Evolutionary conservation across 768 basidiomycete genomes (phyloP).

Genomic region (Hypholoma fasciculare): DNA sequence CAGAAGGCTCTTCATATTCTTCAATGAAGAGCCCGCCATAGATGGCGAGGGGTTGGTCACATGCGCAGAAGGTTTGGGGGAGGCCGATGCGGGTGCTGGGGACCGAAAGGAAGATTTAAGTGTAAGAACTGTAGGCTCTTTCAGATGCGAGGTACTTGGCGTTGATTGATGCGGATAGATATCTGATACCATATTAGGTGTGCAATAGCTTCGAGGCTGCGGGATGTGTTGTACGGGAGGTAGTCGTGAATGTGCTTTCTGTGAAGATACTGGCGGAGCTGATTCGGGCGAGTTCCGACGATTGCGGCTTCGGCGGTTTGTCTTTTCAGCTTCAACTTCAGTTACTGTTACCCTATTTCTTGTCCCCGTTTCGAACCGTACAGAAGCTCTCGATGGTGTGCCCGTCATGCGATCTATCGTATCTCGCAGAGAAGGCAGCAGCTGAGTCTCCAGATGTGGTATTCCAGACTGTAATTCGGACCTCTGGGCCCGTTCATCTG

Average conservation of each 20-base stretch:
- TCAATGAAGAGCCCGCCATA: constrained; percentile 22
- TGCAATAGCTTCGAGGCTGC: background rate
- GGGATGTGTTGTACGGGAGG: no score
- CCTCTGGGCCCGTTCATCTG: constrained; percentile 9
- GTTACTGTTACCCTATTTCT: background rate
- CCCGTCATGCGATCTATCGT: constrained; percentile 77
- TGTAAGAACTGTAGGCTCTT: constrained; percentile 29
- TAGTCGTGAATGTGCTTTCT: constrained; percentile 4
- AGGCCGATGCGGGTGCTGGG: constrained; percentile 36
- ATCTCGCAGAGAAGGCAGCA: constrained; percentile 70
- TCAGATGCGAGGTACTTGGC: constrained; percentile 28
- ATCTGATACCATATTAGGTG: constrained; percentile 7
- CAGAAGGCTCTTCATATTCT: constrained; percentile 31
- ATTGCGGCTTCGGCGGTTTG: background rate
- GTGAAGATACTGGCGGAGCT: background rate
- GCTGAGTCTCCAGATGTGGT: constrained; percentile 60
- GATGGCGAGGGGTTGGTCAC: constrained; percentile 12
- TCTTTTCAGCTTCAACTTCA: background rate
- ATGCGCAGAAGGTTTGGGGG: background rate
- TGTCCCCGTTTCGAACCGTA: constrained; percentile 2
- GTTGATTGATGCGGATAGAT: constrained; percentile 9
- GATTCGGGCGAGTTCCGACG: constrained; percentile 11
- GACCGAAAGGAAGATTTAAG: constrained; percentile 40
- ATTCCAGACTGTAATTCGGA: constrained; percentile 40
- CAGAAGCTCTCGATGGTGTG: constrained; percentile 35